Base-by-base conservation (phyloP, 345 rosid species). In the Arabis hirsuta region DNA sequence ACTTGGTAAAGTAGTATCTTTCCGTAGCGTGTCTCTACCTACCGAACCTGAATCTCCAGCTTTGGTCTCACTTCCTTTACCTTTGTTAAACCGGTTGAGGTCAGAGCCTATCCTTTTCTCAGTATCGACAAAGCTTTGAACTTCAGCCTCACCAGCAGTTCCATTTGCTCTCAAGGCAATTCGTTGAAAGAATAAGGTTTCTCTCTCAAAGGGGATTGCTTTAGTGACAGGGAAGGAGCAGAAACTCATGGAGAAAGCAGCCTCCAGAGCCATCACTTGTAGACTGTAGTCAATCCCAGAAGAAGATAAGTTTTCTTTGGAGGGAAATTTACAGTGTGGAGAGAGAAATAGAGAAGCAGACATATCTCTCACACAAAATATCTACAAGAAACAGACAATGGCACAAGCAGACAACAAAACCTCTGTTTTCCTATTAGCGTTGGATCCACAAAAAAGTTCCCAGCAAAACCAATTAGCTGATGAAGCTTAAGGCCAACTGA, bases 221-320 rank as follows among this genome's bases (percentile, higher is more conserved):
- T 62, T 69, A 4, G 55, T 6, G 61, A 72, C 22, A 54, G 70
- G 48, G 46, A 69, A 76, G 7, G 75, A 62, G 71, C 47, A 76
- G 59, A 76, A 31, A 50, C 61, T 48, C 75, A 76, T 56, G 65
- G 74, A 69, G 65, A 76, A 47, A 62, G 70, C 50, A 75, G 65
- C 16, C 6, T 69, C 64, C 36, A 68, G 12, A 9, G 71, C 54
- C 74, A 76, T 69, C 27, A 10, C 20, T 51, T 51, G 73, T n/a
- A 31, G 47, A 41, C 38, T 51, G 73, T 10, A 32, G 42, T 42
- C 45, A 45, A 12, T 68, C 43, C 27, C 1, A 43, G 31, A 61
- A 69, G 36, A 4, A 56, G 79, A 76, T 76, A 76, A 63, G 79
- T 20, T 76, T 69, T 69, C 65, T 76, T 38, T 67, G 69, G 69